A percentile compares a stretch with the other conserved stretches of the same genome.
Evolutionary conservation across 352 stramenopile species (phyloP).

Genomic region (Pythium guiyangense): DNA sequence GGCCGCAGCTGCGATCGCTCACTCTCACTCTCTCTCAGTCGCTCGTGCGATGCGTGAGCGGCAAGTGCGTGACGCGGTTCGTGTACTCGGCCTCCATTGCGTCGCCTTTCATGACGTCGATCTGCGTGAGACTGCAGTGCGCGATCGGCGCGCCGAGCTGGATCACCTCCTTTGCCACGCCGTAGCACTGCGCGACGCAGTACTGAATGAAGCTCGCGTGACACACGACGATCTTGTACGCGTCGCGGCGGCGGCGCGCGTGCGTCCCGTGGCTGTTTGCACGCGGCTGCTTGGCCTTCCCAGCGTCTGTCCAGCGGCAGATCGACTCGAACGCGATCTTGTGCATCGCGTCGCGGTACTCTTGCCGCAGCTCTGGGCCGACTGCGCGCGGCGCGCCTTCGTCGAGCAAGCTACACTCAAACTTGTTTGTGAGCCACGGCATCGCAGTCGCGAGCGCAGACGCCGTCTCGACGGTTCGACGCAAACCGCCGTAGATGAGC

Average conservation of each 20-base stretch:
- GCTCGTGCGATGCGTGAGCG: conserved; percentile 68
- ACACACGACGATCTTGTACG: conserved; percentile 69
- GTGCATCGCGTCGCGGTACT: conserved; percentile 76
- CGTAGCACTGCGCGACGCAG: conserved; percentile 59
- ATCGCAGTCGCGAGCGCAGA: conserved; percentile 50
- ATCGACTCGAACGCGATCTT: conserved; percentile 71
- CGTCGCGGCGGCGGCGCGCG: conserved; percentile 19
- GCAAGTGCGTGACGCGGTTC: conserved; percentile 66
- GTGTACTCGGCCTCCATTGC: conserved; percentile 44
- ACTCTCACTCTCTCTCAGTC: conserved; percentile 27
- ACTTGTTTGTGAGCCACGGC: conserved; percentile 57
- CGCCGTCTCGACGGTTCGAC: conserved; percentile 66
- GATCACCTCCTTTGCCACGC: conserved; percentile 69
- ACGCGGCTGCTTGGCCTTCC: conserved; percentile 8
- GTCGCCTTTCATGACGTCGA: conserved; percentile 48
- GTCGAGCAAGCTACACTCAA: conserved; percentile 68
- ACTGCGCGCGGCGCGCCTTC: conserved; percentile 64
- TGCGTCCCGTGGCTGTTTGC: conserved; percentile 5
- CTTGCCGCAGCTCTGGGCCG: conserved; percentile 41
- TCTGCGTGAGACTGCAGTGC: conserved; percentile 73
- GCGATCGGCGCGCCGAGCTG: conserved; percentile 67
- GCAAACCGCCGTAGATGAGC: conserved; percentile 63
- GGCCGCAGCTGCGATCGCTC: too few relatives aligned
- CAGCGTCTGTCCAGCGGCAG: conserved; percentile 47
- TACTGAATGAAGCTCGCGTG: conserved; percentile 81